Evolutionary conservation across 2,329 filamentous ascomycete genomes (phyloP).

Genomic region (Canariomyces notabilis): DNA sequence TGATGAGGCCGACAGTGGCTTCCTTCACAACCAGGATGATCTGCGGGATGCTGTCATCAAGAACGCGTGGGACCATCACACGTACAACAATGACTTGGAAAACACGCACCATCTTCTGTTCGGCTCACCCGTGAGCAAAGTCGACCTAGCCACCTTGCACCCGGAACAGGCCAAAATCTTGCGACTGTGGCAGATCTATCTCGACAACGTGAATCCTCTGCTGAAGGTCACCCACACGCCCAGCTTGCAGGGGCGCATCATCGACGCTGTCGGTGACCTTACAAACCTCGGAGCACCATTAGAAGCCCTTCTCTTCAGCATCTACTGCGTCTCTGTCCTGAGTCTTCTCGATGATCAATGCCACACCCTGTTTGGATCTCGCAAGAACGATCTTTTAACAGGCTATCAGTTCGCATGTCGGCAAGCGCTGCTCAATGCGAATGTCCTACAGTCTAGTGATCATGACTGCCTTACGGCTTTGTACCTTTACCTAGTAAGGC

Average conservation of each 20-base stretch:
- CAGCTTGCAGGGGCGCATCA: constrained; percentile 46
- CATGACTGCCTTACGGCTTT: constrained; percentile 52
- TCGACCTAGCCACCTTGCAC: constrained; percentile 49
- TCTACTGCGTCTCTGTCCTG: constrained; percentile 41
- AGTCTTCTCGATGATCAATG: constrained; percentile 43
- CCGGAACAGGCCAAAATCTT: constrained; percentile 42
- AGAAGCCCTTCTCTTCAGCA: constrained; percentile 53
- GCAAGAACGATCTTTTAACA: constrained; percentile 37
- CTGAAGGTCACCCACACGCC: constrained; percentile 56
- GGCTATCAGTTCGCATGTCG: constrained; percentile 46
- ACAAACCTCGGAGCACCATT: constrained; percentile 35
- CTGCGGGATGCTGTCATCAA: constrained; percentile 34
- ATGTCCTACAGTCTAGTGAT: constrained; percentile 45
- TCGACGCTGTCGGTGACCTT: constrained; percentile 44
- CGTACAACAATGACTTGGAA: constrained; percentile 24
- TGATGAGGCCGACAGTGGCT: constrained; percentile 25
- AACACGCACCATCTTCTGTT: constrained; percentile 49
- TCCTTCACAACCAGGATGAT: constrained; percentile 30
- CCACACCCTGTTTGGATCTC: constrained; percentile 34
- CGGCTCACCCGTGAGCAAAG: constrained; percentile 35
- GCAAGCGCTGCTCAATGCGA: constrained; percentile 48
- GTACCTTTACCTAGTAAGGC: constrained; percentile 52
- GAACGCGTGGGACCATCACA: constrained; percentile 42
- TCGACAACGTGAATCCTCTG: constrained; percentile 54
- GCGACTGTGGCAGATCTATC: constrained; percentile 52